Evolutionary conservation across 164 flowering plant genomes (phyloP), one percentile per base, ranked within the genome.

Genomic region (Hamamelis virginiana): DNA sequence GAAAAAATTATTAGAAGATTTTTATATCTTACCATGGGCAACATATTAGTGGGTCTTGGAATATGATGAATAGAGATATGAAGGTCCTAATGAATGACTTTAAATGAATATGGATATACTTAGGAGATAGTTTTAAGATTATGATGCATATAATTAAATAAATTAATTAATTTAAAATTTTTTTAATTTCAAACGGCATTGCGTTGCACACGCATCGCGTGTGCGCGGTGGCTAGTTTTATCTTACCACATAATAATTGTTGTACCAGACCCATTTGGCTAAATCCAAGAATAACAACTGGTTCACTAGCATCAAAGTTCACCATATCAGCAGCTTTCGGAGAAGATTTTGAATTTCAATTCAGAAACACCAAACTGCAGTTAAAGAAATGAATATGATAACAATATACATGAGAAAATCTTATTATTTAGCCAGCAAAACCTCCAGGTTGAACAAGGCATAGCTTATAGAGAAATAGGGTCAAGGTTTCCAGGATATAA

Each of bases 221-320:
- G n/a, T n/a, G n/a, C n/a, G n/a, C n/a, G n/a, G n/a, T n/a, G n/a
- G n/a, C n/a, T n/a, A n/a, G n/a, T n/a, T n/a, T n/a, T n/a, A n/a
- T 60, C 13, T 23, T 25, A 59, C 59, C 27, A 22, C 22, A 55
- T 15, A 16, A 59, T 9, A 47, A 58, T 22, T 52, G 11, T 10
- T 25, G 21, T 83, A 95, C 99, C 99, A 91, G 99, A 69, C 94
- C 94, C 94, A 90, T 92, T 77, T 90, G 94, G 26, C 93, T 93
- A 81, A 95, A 95, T 58, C 99, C 99, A 76, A 95, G 81, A 38
- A 95, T 90, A 50, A 95, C 97, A 59, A 95, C 88, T 47, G 99
- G 97, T 33, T 95, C 97, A 69, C 78, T 84, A 19, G 81, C 94
- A 74, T 87, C 87, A 67, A 79, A 95, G 73, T 85, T 86, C 53